Evolutionary conservation across 805 yeast species (phyloP).

Genomic region (Candida michaelii): DNA sequence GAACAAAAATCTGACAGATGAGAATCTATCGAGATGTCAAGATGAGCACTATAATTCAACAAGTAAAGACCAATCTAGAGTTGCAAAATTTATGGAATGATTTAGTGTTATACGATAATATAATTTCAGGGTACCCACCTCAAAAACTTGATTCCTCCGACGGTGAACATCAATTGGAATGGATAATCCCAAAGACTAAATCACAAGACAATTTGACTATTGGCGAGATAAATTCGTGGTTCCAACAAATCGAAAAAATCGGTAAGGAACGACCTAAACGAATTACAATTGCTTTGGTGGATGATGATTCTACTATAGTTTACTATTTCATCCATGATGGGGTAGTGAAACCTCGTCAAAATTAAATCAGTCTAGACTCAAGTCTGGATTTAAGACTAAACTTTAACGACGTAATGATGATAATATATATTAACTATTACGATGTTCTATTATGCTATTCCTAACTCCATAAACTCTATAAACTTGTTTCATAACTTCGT

Average conservation of each 20-base stretch:
- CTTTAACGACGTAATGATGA: neutral
- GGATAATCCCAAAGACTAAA: conserved; percentile 41
- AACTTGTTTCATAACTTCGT: neutral
- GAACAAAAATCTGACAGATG: conserved; percentile 6
- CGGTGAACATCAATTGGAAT: conserved; percentile 22
- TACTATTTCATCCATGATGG: conserved; percentile 70
- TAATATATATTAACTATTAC: neutral
- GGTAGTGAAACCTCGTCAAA: conserved; percentile 60
- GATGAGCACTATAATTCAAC: neutral
- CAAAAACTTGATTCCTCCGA: conserved; percentile 2
- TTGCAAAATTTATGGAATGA: conserved; percentile 47
- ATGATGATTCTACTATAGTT: conserved; percentile 69
- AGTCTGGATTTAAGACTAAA: too few relatives aligned
- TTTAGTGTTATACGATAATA: neutral
- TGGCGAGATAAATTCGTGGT: conserved; percentile 39
- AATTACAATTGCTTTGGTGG: conserved; percentile 54
- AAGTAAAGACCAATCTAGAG: conserved; percentile 34
- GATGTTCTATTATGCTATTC: neutral
- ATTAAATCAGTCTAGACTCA: conserved; percentile 26
- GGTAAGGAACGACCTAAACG: conserved; percentile 36
- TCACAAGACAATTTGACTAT: conserved; percentile 31
- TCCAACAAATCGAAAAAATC: conserved; percentile 24
- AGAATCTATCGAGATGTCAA: neutral
- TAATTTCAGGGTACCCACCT: conserved; percentile 10
- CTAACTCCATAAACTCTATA: neutral